phyloP scores from a whole-genome alignment of 1,139 yeast genomes.

The Geotrichum restrictum region DNA sequence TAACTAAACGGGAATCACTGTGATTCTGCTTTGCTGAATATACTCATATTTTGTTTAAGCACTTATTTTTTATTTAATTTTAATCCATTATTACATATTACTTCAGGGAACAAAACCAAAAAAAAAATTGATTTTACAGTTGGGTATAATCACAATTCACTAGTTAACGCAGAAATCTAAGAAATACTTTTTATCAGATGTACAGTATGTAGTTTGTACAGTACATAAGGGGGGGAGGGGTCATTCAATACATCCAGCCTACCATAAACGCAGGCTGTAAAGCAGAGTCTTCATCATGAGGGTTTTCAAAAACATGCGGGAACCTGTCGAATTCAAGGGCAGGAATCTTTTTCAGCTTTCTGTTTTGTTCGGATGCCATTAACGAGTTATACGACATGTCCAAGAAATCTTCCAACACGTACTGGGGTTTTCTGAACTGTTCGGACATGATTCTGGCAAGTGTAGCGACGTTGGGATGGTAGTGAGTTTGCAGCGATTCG shows the following conservation, averaged over 20 bases:
- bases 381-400: slow-evolving; percentile 83
- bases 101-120: no score
- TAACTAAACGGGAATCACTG: slow-evolving; percentile 14
- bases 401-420: slow-evolving; percentile 88
- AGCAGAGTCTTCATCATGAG: slow-evolving; percentile 13
- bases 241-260: slow-evolving; percentile 18
- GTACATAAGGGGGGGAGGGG: no score
- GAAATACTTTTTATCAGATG: no score
- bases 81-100: no score
- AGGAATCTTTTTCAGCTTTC: slow-evolving; percentile 65
- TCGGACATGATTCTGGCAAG: slow-evolving; percentile 83
- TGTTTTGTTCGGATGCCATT: slow-evolving; percentile 66
- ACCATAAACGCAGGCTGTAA: slow-evolving; percentile 16
- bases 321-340: slow-evolving; percentile 75
- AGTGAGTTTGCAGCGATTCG: slow-evolving; percentile 76
- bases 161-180: no score
- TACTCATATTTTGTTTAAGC: background rate
- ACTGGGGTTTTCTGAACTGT: slow-evolving; percentile 82
- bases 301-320: slow-evolving; percentile 40
- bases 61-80: background rate
- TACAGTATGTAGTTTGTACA: no score
- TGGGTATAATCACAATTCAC: no score
- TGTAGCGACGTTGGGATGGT: slow-evolving; percentile 93
- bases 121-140: no score
- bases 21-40: background rate